phyloP scores from a whole-genome alignment of 2,329 filamentous ascomycete genomes.

The Fusarium coffeatum region DNA sequence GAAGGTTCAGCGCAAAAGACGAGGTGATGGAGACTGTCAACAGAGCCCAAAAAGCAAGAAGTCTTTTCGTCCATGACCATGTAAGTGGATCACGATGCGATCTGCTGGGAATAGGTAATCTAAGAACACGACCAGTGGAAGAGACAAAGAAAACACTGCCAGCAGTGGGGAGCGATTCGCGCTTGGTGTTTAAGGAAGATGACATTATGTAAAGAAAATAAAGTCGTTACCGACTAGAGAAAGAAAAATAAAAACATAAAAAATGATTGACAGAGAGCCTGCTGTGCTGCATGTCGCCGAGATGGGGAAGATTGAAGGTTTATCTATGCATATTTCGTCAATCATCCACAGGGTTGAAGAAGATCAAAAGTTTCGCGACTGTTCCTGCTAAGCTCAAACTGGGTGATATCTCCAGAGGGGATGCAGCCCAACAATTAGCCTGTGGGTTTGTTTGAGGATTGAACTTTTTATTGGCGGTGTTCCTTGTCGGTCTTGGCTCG shows the following conservation, averaged over 20 bases:
- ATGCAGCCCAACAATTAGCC: not conserved
- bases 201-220: slow-evolving; percentile 5
- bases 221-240: not conserved
- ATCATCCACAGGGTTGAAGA: not conserved
- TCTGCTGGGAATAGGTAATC: slow-evolving; percentile 33
- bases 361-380: slow-evolving; percentile 1
- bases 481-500: not conserved
- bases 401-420: not conserved
- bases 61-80: slow-evolving; percentile 25
- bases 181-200: not conserved
- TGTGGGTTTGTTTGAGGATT: slow-evolving; percentile 19
- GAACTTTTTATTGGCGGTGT: slow-evolving; percentile 7
- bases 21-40: slow-evolving; percentile 17
- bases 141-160: slow-evolving; percentile 43
- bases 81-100: slow-evolving; percentile 36
- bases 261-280: not conserved
- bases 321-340: not conserved
- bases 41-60: slow-evolving; percentile 20
- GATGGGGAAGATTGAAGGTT: slow-evolving; percentile 4
- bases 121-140: slow-evolving; percentile 30
- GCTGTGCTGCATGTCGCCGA: not conserved
- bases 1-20: slow-evolving; percentile 20
- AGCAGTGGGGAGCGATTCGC: slow-evolving; percentile 36
- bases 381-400: slow-evolving; percentile 2
- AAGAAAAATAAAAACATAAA: not conserved